These are phyloP conservation scores for Meredithiella fracta DNA, from an alignment of 2,329 filamentous ascomycete genomes.

Conservation along the genomic window DNA sequence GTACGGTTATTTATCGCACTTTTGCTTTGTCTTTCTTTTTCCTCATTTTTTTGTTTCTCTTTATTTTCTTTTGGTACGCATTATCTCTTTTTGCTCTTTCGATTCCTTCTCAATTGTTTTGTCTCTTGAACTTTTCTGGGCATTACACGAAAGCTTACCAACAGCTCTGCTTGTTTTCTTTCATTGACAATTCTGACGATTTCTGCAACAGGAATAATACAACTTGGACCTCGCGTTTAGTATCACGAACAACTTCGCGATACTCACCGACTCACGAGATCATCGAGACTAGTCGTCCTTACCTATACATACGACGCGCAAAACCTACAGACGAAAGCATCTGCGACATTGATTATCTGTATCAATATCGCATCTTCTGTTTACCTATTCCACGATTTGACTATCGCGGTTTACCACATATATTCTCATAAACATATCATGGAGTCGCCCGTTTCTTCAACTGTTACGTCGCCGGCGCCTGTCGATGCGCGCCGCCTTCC, in stretches of 20 bases:
- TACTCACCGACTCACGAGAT: neutral
- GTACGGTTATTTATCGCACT: neutral
- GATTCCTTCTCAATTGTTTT: neutral
- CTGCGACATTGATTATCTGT: neutral
- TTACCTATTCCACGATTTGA: neutral
- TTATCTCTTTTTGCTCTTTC: neutral
- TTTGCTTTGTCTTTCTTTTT: constrained; percentile 6
- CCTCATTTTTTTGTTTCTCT: neutral
- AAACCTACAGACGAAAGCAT: neutral
- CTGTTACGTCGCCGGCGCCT: constrained; percentile 17
- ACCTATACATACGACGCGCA: neutral
- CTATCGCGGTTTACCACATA: neutral
- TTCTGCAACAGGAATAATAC: neutral
- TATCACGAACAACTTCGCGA: neutral
- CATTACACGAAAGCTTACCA: neutral
- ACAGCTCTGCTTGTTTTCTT: neutral
- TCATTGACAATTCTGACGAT: neutral
- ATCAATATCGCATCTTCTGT: neutral
- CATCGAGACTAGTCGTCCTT: neutral
- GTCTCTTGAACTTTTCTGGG: neutral
- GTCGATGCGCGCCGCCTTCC: constrained; percentile 31
- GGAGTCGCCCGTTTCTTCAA: constrained; percentile 10
- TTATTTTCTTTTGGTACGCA: constrained; percentile 2
- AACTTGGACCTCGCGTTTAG: neutral
- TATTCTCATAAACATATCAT: constrained; percentile 7